A percentile compares a stretch with the other conserved stretches of the same genome.
Evolutionary conservation across 2,329 filamentous ascomycete species (phyloP).

Genomic region (Gremmenia infestans): DNA sequence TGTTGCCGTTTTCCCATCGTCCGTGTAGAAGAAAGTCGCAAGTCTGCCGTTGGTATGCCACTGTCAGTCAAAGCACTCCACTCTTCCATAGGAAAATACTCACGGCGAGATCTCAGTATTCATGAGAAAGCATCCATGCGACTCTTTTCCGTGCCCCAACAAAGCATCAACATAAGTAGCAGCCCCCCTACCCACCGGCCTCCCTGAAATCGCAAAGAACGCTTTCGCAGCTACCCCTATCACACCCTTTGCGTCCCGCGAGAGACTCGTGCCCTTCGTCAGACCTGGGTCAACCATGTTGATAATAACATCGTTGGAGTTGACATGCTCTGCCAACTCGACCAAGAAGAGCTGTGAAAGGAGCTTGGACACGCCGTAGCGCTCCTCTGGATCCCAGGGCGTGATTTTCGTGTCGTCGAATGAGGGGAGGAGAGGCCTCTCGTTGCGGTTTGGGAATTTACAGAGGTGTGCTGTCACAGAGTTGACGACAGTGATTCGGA

Average conservation of each 20-base stretch:
- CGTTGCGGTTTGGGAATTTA: slow-evolving; percentile 25
- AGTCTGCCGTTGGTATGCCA: slow-evolving; percentile 22
- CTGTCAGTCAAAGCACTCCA: background rate
- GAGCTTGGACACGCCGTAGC: slow-evolving; percentile 32
- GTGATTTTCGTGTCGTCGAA: slow-evolving; percentile 30
- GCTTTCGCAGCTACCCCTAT: slow-evolving; percentile 10
- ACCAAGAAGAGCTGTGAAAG: slow-evolving; percentile 34
- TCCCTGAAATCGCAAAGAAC: slow-evolving; percentile 7
- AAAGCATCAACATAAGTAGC: slow-evolving; percentile 2
- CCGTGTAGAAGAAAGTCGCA: slow-evolving; percentile 29
- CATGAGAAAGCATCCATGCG: slow-evolving; percentile 46
- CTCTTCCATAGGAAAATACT: slow-evolving; percentile 23
- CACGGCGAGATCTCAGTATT: slow-evolving; percentile 42
- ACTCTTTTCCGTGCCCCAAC: slow-evolving; percentile 30
- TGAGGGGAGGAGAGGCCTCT: slow-evolving; percentile 26
- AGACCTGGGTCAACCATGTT: slow-evolving; percentile 35
- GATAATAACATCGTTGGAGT: slow-evolving; percentile 32
- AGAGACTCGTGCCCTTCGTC: slow-evolving; percentile 37
- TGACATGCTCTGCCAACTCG: slow-evolving; percentile 35
- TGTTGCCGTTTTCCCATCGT: slow-evolving; percentile 31
- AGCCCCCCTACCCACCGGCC: background rate
- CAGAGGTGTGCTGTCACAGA: slow-evolving; percentile 26
- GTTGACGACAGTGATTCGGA: slow-evolving; percentile 25
- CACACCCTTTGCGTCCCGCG: slow-evolving; percentile 29
- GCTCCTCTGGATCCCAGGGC: slow-evolving; percentile 20